Percentiles rank a stretch among this genome's conserved stretches.
phyloP scores from a whole-genome alignment of 129 eudicot species.

The Artemisia tridentata region DNA sequence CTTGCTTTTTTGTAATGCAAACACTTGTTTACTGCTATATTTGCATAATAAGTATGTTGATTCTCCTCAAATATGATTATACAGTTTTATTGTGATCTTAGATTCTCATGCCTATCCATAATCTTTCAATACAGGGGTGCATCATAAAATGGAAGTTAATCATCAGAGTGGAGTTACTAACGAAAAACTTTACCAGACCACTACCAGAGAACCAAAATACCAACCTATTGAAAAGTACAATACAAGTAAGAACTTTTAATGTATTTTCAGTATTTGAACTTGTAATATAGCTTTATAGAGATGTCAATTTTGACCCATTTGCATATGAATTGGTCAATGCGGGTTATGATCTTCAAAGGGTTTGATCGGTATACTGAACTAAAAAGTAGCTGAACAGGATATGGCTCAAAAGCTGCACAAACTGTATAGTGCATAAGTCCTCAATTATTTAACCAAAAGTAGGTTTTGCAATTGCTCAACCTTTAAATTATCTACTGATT shows the following conservation, averaged over 20 bases:
- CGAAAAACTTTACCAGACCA: constrained; percentile 34
- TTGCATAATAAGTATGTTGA: background rate
- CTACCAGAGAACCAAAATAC: constrained; percentile 45
- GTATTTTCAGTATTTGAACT: background rate
- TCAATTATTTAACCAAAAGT: too few relatives aligned
- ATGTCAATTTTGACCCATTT: background rate
- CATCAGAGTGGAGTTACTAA: constrained; percentile 46
- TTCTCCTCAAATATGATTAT: background rate
- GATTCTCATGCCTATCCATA: background rate
- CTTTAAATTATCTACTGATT: too few relatives aligned
- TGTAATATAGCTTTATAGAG: background rate
- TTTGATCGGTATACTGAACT: too few relatives aligned
- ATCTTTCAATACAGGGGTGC: constrained; percentile 42
- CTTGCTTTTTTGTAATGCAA: background rate
- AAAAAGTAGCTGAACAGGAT: too few relatives aligned
- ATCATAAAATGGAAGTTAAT: constrained; percentile 56
- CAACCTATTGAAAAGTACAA: constrained; percentile 60
- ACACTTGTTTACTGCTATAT: background rate
- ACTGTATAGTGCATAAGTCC: too few relatives aligned
- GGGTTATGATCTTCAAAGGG: too few relatives aligned
- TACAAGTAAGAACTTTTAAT: constrained; percentile 44
- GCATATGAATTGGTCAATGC: too few relatives aligned
- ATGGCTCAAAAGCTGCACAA: too few relatives aligned
- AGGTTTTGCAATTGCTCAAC: too few relatives aligned
- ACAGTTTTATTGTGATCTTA: background rate